phyloP scores from a whole-genome alignment of 169 alveolate genomes.

The Neospora caninum region DNA sequence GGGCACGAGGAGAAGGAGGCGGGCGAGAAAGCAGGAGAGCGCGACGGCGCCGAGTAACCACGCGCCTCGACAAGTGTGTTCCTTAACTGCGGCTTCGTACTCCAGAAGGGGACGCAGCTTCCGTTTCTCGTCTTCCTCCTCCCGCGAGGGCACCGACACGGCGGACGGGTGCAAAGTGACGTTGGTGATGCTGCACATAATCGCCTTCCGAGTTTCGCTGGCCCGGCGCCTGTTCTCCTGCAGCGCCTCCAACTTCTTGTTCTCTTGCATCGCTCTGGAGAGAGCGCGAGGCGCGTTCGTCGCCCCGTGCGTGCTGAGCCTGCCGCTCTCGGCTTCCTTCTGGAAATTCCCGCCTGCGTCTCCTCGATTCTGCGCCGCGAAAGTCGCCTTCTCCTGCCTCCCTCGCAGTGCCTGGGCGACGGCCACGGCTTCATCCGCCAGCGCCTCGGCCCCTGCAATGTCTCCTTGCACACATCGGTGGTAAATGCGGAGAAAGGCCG shows the following conservation, averaged over 20 bases:
- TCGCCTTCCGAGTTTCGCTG: neutral
- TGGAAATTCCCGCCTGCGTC: neutral
- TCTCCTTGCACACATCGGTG: neutral
- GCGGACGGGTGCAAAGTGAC: neutral
- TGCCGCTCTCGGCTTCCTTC: neutral
- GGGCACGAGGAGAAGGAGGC: neutral
- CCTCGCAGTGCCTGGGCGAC: neutral
- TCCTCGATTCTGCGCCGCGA: neutral
- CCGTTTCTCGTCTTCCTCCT: neutral
- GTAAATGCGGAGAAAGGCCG: slow-evolving; percentile 2
- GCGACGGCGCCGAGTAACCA: neutral
- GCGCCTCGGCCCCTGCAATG: neutral
- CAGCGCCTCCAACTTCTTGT: neutral
- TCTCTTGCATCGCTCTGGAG: neutral
- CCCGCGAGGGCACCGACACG: neutral
- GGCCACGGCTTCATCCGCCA: neutral
- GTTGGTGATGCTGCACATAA: neutral
- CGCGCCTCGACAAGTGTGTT: neutral
- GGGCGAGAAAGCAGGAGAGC: neutral
- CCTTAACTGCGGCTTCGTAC: neutral
- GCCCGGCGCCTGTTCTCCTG: neutral
- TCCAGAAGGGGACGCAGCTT: neutral
- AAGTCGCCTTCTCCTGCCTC: neutral
- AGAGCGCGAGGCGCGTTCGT: neutral
- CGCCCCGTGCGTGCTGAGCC: neutral